phyloP scores from a whole-genome alignment of 192 early-diverging fungal species.

The Rhizophagus prolifer region DNA sequence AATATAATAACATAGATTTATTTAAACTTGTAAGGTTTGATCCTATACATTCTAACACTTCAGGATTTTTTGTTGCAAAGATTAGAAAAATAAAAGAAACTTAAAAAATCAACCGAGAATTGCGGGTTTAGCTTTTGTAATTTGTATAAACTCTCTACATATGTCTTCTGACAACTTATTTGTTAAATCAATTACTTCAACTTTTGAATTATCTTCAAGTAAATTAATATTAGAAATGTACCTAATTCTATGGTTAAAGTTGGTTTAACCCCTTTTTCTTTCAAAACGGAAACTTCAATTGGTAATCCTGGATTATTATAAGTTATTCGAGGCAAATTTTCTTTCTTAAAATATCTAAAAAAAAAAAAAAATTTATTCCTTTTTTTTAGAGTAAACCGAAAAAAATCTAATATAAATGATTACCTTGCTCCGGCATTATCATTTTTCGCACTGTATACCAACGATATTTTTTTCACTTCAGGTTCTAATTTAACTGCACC shows the following conservation, averaged over 20 bases:
- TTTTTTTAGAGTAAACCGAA: not conserved
- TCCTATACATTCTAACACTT: constrained; percentile 64
- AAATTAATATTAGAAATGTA: constrained; percentile 27
- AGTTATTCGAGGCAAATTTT: constrained; percentile 53
- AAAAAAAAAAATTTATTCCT: not conserved
- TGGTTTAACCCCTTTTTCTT: constrained; percentile 43
- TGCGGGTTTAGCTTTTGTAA: constrained; percentile 12
- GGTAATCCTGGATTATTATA: constrained; percentile 55
- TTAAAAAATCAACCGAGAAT: not conserved
- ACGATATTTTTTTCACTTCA: constrained; percentile 50
- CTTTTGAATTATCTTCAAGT: not conserved
- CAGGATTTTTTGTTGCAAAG: constrained; percentile 79
- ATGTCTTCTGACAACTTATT: not conserved
- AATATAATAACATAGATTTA: not conserved
- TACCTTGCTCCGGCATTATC: constrained; percentile 56
- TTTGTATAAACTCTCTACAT: constrained; percentile 14
- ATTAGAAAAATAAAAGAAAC: constrained; percentile 56
- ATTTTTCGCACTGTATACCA: constrained; percentile 43
- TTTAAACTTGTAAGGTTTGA: constrained; percentile 58
- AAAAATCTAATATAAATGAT: not conserved
- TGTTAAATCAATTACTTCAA: not conserved
- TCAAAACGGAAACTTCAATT: constrained; percentile 45
- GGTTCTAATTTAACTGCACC: constrained; percentile 47
- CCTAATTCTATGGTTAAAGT: constrained; percentile 53
- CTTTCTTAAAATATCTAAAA: constrained; percentile 51